Evolutionary conservation across 1,284 basidiomycete genomes (phyloP), one percentile per base, ranked within the genome.

Genomic region (Coniferiporia sulphurascens): DNA sequence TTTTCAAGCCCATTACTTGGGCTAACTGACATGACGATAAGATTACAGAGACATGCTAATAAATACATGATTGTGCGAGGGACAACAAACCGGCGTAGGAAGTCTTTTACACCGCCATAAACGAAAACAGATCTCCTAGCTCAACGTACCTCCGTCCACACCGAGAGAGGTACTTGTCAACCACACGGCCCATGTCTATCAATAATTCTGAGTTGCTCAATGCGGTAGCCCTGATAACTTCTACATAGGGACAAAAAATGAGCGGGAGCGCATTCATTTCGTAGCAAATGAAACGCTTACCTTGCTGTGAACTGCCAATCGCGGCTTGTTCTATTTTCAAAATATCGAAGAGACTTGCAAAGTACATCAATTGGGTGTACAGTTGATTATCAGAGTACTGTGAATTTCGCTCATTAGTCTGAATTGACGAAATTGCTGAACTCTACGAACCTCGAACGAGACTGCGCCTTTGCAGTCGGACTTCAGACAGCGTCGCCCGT

Each of bases 91-190:
- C 34, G 52, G 43, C 17, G 45, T 32, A 48, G 34, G 52, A 44
- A 21, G 32, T 48, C 36, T 36, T 59, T 66, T 64, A 80, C 52
- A 83, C 21, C 66, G 79, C 86, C 85, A 93, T 89, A 69, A 89
- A 91, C 41, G 86, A 83, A 74, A 95, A 95, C 65, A 97, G 71
- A 52, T 75, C 67, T 55, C 78, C 73, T 73, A 98, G 79, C 65
- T 92, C 86, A 27, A 98, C 91, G 85, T 89, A 97, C 63, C 92
- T 80, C 63, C 94, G 78, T 35, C 91, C 94, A 70, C 88, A 93
- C 70, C 86, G 83, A 61, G 90, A 79, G 34, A 96, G 79, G 68
- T 96, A 92, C 69, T 85, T 87, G 62, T 89, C 80, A 0, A 91
- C 86, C 15, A 85, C 83, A 0, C 65, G 70, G 0, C 73, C 71